Conservation (phyloP, 441 rosid genomes). For the Erodium texanum region DNA sequence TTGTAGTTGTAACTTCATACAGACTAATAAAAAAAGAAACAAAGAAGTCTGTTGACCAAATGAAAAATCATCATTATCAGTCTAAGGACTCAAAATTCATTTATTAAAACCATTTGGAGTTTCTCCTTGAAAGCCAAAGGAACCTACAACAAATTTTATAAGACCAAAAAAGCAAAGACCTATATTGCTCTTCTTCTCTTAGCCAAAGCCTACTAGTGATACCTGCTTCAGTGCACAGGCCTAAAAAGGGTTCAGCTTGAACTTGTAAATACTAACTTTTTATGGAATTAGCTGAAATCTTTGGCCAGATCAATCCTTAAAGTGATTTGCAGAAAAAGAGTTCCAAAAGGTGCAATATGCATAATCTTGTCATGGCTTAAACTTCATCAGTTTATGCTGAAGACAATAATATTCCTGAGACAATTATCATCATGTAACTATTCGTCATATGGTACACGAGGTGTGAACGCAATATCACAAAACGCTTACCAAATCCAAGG, state of each 20-base stretch:
- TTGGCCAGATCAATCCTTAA: not conserved
- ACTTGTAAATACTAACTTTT: not conserved
- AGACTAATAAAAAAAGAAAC: not conserved
- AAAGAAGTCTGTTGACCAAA: not conserved
- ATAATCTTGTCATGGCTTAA: not conserved
- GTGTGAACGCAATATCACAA: not conserved
- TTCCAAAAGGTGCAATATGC: not conserved
- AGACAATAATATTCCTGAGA: not conserved
- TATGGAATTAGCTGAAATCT: not conserved
- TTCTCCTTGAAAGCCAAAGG: not conserved
- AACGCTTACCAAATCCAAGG: conserved; percentile 74
- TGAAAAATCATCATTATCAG: not conserved
- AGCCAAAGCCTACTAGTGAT: not conserved
- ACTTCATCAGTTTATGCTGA: not conserved
- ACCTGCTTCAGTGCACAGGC: not conserved
- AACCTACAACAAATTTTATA: conserved; percentile 1
- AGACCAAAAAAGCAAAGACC: not conserved
- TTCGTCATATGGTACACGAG: not conserved
- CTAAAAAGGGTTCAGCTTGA: not conserved
- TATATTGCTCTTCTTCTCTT: not conserved
- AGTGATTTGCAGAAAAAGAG: not conserved
- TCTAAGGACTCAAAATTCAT: not conserved
- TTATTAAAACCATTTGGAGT: not conserved
- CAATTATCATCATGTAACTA: not conserved
- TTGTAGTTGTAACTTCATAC: not conserved